These are phyloP conservation scores for Aspergillus sp. DNA, from an alignment of 2,329 filamentous ascomycete species.

Conservation along the genomic window DNA sequence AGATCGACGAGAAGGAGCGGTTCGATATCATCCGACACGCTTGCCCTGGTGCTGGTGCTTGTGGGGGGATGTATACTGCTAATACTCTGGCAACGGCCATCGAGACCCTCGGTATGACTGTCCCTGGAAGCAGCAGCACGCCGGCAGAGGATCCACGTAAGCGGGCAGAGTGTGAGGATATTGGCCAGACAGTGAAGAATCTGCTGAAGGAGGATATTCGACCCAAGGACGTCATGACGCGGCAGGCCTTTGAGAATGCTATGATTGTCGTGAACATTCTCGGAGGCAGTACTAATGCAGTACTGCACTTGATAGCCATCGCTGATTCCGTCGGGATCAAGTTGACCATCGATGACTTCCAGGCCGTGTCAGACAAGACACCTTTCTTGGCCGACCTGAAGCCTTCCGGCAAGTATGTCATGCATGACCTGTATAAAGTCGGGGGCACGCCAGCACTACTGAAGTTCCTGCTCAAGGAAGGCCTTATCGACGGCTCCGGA, in stretches of 20 bases:
- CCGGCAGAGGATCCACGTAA: conserved; percentile 71
- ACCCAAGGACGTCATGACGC: conserved; percentile 73
- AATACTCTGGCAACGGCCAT: conserved; percentile 71
- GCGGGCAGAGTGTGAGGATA: conserved; percentile 66
- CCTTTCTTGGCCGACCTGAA: conserved; percentile 71
- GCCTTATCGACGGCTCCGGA: conserved; percentile 9
- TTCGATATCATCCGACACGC: conserved; percentile 17
- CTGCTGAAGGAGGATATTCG: conserved; percentile 71
- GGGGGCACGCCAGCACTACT: conserved; percentile 48
- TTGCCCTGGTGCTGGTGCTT: conserved; percentile 74
- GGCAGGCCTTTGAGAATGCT: conserved; percentile 75
- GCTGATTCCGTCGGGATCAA: conserved; percentile 75
- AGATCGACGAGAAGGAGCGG: conserved; percentile 16
- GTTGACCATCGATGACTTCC: conserved; percentile 77
- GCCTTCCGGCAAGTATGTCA: conserved; percentile 59
- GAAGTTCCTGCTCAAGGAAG: conserved; percentile 39
- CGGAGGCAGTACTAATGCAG: conserved; percentile 78
- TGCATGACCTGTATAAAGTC: conserved; percentile 47
- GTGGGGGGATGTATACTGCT: conserved; percentile 77
- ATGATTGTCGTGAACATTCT: conserved; percentile 78
- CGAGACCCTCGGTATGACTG: conserved; percentile 69
- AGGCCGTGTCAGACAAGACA: conserved; percentile 68
- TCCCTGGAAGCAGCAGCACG: conserved; percentile 74
- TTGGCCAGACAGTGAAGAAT: conserved; percentile 70
- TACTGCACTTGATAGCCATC: conserved; percentile 77